Evolutionary conservation across 371 early-diverging fungal species (phyloP).

Genomic region (Synchytrium microbalum): DNA sequence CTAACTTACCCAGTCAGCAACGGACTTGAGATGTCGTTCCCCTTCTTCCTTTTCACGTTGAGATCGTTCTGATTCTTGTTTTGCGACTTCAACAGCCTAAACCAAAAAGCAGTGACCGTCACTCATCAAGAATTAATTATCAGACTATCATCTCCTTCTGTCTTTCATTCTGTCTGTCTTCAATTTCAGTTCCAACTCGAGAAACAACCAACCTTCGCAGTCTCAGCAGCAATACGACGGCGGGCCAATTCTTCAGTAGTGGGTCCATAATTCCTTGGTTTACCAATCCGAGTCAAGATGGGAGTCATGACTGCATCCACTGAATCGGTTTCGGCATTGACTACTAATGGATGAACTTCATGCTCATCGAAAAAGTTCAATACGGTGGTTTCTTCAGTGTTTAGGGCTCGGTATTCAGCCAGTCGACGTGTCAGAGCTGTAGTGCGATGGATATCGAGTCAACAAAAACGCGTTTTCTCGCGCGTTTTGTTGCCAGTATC

Average conservation of each 20-base stretch:
- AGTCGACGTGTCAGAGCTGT: slow-evolving; percentile 33
- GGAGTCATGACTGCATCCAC: slow-evolving; percentile 20
- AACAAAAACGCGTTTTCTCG: background rate
- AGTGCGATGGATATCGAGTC: background rate
- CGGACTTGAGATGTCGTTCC: too few species aligned
- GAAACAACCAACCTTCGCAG: slow-evolving; percentile 19
- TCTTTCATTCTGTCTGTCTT: too few species aligned
- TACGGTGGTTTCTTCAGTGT: slow-evolving; percentile 45
- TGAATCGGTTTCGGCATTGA: slow-evolving; percentile 23
- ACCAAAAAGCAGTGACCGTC: too few species aligned
- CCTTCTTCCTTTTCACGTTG: too few species aligned
- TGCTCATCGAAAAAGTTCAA: slow-evolving; percentile 49
- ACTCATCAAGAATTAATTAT: too few species aligned
- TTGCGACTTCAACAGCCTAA: too few species aligned
- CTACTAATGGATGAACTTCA: slow-evolving; percentile 36
- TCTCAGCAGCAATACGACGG: slow-evolving; percentile 29
- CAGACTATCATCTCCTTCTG: background rate
- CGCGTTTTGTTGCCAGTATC: background rate
- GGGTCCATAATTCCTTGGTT: slow-evolving; percentile 47
- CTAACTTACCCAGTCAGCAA: too few species aligned
- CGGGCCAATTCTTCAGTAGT: slow-evolving; percentile 42
- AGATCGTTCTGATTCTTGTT: too few species aligned
- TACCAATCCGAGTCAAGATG: slow-evolving; percentile 33
- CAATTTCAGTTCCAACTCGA: too few species aligned
- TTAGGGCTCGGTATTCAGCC: slow-evolving; percentile 34